Evolutionary conservation across 2,329 filamentous ascomycete species (phyloP).

Genomic region (Alternaria incomplexa): DNA sequence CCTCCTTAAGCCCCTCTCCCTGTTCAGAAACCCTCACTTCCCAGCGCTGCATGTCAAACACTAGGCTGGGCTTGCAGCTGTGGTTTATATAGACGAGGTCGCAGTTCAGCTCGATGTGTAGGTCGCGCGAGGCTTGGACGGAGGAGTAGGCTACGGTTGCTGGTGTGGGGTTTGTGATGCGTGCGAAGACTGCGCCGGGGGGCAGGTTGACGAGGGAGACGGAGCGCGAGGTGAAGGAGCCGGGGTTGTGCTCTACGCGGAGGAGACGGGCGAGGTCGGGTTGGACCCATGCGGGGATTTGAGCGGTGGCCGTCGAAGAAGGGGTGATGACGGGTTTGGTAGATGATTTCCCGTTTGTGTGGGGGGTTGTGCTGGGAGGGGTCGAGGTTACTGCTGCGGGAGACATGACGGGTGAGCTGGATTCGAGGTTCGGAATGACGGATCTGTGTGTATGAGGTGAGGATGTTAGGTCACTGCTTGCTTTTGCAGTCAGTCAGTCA

Average conservation of each 20-base stretch:
- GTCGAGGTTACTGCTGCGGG: slow-evolving; percentile 33
- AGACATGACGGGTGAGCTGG: slow-evolving; percentile 26
- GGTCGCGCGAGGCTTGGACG: slow-evolving; percentile 57
- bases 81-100: slow-evolving; percentile 66
- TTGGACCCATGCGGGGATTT: slow-evolving; percentile 44
- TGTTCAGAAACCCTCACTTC: slow-evolving; percentile 62
- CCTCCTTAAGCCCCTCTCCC: slow-evolving; percentile 38
- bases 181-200: slow-evolving; percentile 57
- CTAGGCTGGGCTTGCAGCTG: slow-evolving; percentile 59
- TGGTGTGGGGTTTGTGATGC: slow-evolving; percentile 56
- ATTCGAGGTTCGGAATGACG: neutral
- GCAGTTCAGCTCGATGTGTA: slow-evolving; percentile 63
- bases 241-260: slow-evolving; percentile 46
- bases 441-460: neutral
- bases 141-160: slow-evolving; percentile 57
- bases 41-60: slow-evolving; percentile 58
- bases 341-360: slow-evolving; percentile 29
- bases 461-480: neutral
- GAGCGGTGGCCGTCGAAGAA: slow-evolving; percentile 17
- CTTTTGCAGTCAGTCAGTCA: neutral
- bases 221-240: slow-evolving; percentile 53
- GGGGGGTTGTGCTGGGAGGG: slow-evolving; percentile 10
- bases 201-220: slow-evolving; percentile 58
- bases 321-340: slow-evolving; percentile 26
- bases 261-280: slow-evolving; percentile 49